Base-by-base conservation (phyloP, 768 basidiomycete species). In the Boletus eberwhitei region DNA sequence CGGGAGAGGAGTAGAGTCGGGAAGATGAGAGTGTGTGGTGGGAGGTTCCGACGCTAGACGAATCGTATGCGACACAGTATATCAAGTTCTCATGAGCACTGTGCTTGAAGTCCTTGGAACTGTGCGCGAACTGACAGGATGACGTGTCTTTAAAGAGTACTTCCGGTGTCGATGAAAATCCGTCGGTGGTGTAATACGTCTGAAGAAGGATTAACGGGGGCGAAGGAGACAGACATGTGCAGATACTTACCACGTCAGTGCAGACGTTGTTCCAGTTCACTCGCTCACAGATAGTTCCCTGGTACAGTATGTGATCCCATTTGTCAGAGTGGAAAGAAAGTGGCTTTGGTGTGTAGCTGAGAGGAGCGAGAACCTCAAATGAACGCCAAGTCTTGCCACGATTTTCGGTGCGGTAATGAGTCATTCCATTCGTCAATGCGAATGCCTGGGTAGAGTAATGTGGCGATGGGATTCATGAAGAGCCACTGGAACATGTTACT, bases 321-420 rank as follows among this genome's bases (percentile, higher is more conserved):
- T 91, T 88, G 54, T 87, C 84, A 0, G 92, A 87, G 64, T 98
- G 94, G 75, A 98, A 99, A 1, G 90, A 85, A 5, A 99, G 80
- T 2, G 90, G 90, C 29, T 75, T 73, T 4, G 77, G 54, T 13
- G 87, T 77, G 41, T 79, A 73, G 40, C 65, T 63, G 26, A 48
- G 49, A 21, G 53, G 1, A 0, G 87, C 81, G 0, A 88, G 86
- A 36, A 92, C 78, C 2, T 86, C 75, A 69, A 98, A 98, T 0
- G 82, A 68, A 50, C 83, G 82, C 96, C 96, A 99, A 34, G 87
- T 84, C 71, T 81, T 84, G 51, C 97, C 96, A 55, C 88, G 82
- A 71, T 99, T 88, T 35, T 84, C 81, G 3, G 97, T 94, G 32
- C 88, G 85, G 72, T 90, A 99, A 70, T 98, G 95, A 21, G 67